These are phyloP conservation scores for Brasenia schreberi DNA, from an alignment of 164 flowering plant genomes.

Conservation along the genomic window DNA sequence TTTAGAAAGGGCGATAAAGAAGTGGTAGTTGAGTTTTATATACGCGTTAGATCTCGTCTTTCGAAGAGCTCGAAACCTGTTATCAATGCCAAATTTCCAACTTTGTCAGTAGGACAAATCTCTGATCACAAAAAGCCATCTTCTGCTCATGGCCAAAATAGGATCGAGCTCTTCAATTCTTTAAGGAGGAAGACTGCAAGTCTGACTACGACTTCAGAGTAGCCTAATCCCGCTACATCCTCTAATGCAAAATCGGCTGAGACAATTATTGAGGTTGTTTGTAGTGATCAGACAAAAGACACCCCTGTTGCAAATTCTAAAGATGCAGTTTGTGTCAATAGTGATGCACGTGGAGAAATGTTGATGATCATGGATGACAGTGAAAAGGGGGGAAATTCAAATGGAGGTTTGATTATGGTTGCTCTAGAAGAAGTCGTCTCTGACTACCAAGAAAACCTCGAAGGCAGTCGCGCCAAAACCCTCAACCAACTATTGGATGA, in stretches of 20 bases:
- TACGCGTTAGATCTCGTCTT: too few relatives aligned
- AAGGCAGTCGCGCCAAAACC: too few relatives aligned
- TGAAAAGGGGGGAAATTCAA: slow-evolving; percentile 14
- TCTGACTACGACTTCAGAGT: not conserved
- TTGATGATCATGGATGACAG: slow-evolving; percentile 13
- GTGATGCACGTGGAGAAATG: slow-evolving; percentile 20
- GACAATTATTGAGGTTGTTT: not conserved
- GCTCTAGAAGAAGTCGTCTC: slow-evolving; percentile 51
- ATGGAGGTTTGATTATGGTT: slow-evolving; percentile 10
- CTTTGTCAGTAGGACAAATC: slow-evolving; percentile 18
- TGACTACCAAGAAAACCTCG: too few relatives aligned
- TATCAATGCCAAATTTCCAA: slow-evolving; percentile 37
- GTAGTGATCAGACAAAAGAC: not conserved
- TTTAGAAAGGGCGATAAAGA: too few relatives aligned
- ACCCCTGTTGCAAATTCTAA: not conserved
- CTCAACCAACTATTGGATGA: too few relatives aligned
- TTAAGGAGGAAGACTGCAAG: slow-evolving; percentile 52
- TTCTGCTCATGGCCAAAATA: slow-evolving; percentile 56
- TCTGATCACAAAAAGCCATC: slow-evolving; percentile 37
- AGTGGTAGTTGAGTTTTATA: too few relatives aligned
- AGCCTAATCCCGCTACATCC: not conserved
- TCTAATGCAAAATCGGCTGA: not conserved
- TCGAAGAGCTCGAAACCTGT: slow-evolving; percentile 26
- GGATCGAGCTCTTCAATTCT: slow-evolving; percentile 70
- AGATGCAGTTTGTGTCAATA: slow-evolving; percentile 14